These are phyloP conservation scores for Schwanniomyces sp. DNA, from an alignment of 805 yeast species.

Conservation along the genomic window DNA sequence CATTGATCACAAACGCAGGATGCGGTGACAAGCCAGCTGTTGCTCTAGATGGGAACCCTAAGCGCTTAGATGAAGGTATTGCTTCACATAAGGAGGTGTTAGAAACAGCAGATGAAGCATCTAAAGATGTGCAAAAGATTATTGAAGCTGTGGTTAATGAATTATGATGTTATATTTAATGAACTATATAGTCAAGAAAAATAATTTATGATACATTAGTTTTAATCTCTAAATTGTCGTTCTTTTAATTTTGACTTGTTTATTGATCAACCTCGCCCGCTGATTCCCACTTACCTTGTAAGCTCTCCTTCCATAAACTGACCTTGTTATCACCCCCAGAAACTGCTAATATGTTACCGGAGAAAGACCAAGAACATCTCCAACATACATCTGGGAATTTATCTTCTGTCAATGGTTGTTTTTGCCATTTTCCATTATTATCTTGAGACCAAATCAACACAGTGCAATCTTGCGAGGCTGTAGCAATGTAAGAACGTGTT, in stretches of 20 bases:
- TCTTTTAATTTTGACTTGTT: not conserved
- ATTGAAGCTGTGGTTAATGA: conserved; percentile 61
- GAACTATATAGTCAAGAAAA: not conserved
- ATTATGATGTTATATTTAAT: conserved; percentile 16
- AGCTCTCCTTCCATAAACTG: conserved; percentile 93
- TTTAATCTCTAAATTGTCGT: conserved; percentile 1
- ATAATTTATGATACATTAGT: not conserved
- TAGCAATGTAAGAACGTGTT: conserved; percentile 85
- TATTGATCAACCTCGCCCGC: conserved; percentile 95
- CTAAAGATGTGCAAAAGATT: conserved; percentile 73
- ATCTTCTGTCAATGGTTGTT: conserved; percentile 68
- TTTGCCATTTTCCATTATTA: conserved; percentile 70
- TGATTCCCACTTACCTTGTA: conserved; percentile 92
- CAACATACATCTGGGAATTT: conserved; percentile 96
- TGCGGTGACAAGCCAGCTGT: conserved; percentile 69
- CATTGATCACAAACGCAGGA: conserved; percentile 83
- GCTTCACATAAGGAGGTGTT: conserved; percentile 93
- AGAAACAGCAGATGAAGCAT: conserved; percentile 76
- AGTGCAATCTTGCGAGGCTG: conserved; percentile 95
- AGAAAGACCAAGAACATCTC: conserved; percentile 97
- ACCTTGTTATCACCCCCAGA: conserved; percentile 96
- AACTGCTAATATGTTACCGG: conserved; percentile 93
- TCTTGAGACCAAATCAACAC: conserved; percentile 95
- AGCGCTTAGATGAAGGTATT: conserved; percentile 63
- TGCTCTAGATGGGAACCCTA: conserved; percentile 56